Evolutionary conservation across 2,329 filamentous ascomycete genomes (phyloP), one percentile per base, ranked within the genome.

Genomic region (Botryotinia globosa): DNA sequence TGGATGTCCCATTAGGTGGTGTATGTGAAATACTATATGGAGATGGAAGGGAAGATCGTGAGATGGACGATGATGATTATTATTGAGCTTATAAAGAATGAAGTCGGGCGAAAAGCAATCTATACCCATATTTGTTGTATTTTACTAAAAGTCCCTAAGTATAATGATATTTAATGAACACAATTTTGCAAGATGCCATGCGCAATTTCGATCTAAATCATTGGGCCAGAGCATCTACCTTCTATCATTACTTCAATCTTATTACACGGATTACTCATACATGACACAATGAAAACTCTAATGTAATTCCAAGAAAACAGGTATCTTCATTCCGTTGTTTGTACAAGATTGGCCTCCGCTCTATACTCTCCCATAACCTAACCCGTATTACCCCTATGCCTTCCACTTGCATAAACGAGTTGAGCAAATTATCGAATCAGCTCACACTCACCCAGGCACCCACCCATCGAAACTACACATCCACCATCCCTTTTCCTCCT

Each of bases 1-100:
- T 99, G 92, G 96, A 99, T 83, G 91, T 99, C 66, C 96, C 96
- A 12, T 88, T 98, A 76, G 94, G 94, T 16, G 96, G 95, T 0
- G 95, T 98, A 2, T 98, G 95, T 80, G 94, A 99, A 84, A 90
- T 99, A 48, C 81, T 99, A 34, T 99, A 98, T 82, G 94, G 94
- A 0, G 87, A 88, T 71, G 83, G 84, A 22, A 71, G 70, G 32
- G 42, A 39, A 25, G 71, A 69, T 25, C 59, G n/a, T 54, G 71
- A 32, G 4, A 48, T 42, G 42, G 71, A 48, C 25, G 71, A 73
- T 25, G 44, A 64, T 63, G 65, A 70, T 20, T 68, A 48, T 18
- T 34, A 44, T 18, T 42, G 22, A 56, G 18, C 20, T 7, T n/a
- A 54, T 8, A 12, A 29, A n/a, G n/a, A 42, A 39, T 6, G 16